These are phyloP conservation scores for Spizellomyces punctatus DNA, from an alignment of 192 early-diverging fungal species.

Conservation along the genomic window DNA sequence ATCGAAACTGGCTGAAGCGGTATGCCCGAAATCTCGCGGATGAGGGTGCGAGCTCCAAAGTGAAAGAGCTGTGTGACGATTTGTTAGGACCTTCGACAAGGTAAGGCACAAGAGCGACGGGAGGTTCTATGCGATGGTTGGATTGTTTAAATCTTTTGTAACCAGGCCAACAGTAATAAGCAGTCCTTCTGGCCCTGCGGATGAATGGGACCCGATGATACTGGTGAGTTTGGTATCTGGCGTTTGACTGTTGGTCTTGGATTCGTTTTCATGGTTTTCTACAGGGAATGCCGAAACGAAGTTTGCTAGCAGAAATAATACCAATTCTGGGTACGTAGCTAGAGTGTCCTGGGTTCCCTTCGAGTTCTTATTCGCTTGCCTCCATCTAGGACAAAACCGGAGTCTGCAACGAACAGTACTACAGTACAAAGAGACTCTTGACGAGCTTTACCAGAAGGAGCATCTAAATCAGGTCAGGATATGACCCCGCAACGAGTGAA, in stretches of 20 bases:
- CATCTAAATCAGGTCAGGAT: constrained; percentile 4
- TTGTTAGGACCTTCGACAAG: constrained; percentile 45
- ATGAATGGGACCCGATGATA: constrained; percentile 20
- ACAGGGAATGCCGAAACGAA: constrained; percentile 64
- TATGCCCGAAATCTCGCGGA: constrained; percentile 72
- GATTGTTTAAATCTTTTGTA: too few relatives aligned
- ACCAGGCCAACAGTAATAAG: too few relatives aligned
- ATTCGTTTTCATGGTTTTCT: constrained; percentile 2
- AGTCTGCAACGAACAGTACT: constrained; percentile 14
- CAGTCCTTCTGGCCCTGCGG: constrained; percentile 10
- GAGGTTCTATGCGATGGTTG: too few relatives aligned
- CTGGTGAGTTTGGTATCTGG: constrained; percentile 40
- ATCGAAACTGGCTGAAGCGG: constrained; percentile 55
- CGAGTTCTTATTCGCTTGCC: neutral
- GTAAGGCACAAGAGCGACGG: too few relatives aligned
- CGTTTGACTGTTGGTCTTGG: constrained; percentile 7
- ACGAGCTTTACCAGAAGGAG: constrained; percentile 11
- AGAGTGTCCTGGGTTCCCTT: neutral
- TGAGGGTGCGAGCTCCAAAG: constrained; percentile 59
- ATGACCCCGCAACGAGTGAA: neutral
- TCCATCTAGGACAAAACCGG: constrained; percentile 19
- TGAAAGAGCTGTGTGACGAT: constrained; percentile 70
- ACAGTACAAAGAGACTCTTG: constrained; percentile 5
- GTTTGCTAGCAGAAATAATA: constrained; percentile 64
- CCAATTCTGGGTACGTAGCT: constrained; percentile 57